phyloP scores from a whole-genome alignment of 371 early-diverging fungal species.

The Fennellomyces sp. region DNA sequence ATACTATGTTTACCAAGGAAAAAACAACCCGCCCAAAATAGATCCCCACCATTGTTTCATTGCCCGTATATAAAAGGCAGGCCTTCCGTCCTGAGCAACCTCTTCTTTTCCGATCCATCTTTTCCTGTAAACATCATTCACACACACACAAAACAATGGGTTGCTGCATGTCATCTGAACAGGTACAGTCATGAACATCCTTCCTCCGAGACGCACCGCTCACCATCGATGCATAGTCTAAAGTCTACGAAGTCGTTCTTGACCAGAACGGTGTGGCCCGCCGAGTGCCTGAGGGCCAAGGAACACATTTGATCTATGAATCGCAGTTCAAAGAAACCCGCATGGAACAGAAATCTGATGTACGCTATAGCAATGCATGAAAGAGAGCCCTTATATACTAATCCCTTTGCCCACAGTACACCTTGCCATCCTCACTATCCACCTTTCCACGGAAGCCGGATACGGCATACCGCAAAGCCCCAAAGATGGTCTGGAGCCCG shows the following conservation, averaged over 20 bases:
- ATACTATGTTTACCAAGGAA: too few relatives aligned
- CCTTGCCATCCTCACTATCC: slow-evolving; percentile 7
- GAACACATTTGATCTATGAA: slow-evolving; percentile 49
- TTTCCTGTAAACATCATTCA: background rate
- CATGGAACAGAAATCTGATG: slow-evolving; percentile 9
- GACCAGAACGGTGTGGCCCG: slow-evolving; percentile 48
- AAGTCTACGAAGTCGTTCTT: slow-evolving; percentile 47
- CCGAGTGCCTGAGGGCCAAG: slow-evolving; percentile 46
- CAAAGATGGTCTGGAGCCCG: slow-evolving; percentile 7
- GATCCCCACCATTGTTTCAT: background rate
- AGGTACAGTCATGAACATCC: background rate
- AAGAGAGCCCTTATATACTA: background rate
- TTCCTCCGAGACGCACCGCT: too few relatives aligned
- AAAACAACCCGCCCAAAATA: too few relatives aligned
- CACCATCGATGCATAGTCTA: too few relatives aligned
- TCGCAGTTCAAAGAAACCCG: slow-evolving; percentile 38
- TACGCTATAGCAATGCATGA: background rate
- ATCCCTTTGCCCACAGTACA: background rate
- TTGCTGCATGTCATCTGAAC: slow-evolving; percentile 2
- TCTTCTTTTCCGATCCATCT: background rate
- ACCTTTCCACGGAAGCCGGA: slow-evolving; percentile 8
- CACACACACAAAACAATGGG: background rate
- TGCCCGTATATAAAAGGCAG: background rate
- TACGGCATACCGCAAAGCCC: slow-evolving; percentile 9
- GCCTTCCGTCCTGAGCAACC: background rate